These are phyloP conservation scores for Daedaleopsis sinensis DNA, from an alignment of 768 basidiomycete genomes.

Conservation along the genomic window DNA sequence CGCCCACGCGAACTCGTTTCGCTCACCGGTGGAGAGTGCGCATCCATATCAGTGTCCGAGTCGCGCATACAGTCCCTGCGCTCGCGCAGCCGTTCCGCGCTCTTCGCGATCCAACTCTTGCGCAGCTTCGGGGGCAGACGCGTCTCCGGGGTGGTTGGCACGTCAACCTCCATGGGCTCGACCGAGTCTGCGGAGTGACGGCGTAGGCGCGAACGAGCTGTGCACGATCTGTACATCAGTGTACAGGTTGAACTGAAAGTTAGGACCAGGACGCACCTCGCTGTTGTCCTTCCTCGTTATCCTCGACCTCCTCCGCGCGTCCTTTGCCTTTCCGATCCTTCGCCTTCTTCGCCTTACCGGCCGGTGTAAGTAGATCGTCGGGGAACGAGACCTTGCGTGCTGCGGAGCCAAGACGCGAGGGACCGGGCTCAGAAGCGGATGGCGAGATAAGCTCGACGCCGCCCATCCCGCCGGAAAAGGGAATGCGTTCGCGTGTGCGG, in stretches of 20 bases:
- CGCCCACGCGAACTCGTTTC: background rate
- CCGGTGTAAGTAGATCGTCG: constrained; percentile 9
- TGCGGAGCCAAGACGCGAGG: constrained; percentile 15
- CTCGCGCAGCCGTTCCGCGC: constrained; percentile 26
- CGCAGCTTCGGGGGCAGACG: constrained; percentile 68
- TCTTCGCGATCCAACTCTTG: constrained; percentile 43
- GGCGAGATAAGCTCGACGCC: constrained; percentile 59
- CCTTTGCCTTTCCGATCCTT: constrained; percentile 35
- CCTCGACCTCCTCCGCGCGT: constrained; percentile 21
- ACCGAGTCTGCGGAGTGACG: background rate
- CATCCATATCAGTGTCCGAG: background rate
- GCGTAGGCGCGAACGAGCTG: background rate
- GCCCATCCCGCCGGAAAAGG: constrained; percentile 61
- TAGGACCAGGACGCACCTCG: background rate
- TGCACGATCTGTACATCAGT: background rate
- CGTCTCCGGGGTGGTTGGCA: constrained; percentile 25
- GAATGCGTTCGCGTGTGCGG: constrained; percentile 57
- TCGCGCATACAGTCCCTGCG: constrained; percentile 22
- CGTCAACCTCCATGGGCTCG: constrained; percentile 21
- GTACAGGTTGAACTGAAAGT: background rate
- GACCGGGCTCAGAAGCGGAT: constrained; percentile 17
- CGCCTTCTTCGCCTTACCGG: constrained; percentile 11
- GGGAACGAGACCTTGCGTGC: constrained; percentile 10
- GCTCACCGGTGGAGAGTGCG: background rate
- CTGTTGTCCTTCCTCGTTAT: constrained; percentile 23